phyloP scores from a whole-genome alignment of 805 yeast species.

The Wickerhamomyces xylosicus region DNA sequence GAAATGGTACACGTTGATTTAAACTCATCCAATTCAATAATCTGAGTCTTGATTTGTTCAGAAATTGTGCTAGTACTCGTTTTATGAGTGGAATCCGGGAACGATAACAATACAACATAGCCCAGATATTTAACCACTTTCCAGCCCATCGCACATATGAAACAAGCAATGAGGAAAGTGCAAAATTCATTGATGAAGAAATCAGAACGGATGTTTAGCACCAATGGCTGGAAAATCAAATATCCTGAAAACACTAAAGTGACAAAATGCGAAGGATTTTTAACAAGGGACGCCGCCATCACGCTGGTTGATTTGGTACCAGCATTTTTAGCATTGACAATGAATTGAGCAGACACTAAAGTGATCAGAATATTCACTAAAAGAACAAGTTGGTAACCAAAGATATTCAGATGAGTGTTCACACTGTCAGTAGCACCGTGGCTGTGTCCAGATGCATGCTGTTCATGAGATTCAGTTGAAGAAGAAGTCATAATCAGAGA shows the following conservation, averaged over 20 bases:
- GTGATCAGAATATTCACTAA: conserved; percentile 20
- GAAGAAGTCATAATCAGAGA: conserved; percentile 18
- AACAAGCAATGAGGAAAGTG: conserved; percentile 32
- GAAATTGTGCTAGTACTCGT: conserved; percentile 28
- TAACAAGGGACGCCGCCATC: conserved; percentile 12
- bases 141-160: conserved; percentile 41
- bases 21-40: conserved; percentile 41
- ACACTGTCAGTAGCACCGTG: conserved; percentile 16
- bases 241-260: conserved; percentile 33
- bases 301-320: neutral
- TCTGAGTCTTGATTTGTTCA: conserved; percentile 30
- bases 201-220: conserved; percentile 16
- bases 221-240: conserved; percentile 28
- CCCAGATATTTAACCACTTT: conserved; percentile 40
- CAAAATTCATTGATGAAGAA: conserved; percentile 30
- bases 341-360: conserved; percentile 22
- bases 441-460: conserved; percentile 15
- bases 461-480: conserved; percentile 9
- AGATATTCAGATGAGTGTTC: conserved; percentile 12
- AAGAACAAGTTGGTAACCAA: conserved; percentile 22
- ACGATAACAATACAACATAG: conserved; percentile 40
- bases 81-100: conserved; percentile 34
- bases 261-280: conserved; percentile 27
- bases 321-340: conserved; percentile 1
- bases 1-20: conserved; percentile 37